Conservation (phyloP, 2,329 filamentous ascomycete species). For the Raffaelea arxii region DNA sequence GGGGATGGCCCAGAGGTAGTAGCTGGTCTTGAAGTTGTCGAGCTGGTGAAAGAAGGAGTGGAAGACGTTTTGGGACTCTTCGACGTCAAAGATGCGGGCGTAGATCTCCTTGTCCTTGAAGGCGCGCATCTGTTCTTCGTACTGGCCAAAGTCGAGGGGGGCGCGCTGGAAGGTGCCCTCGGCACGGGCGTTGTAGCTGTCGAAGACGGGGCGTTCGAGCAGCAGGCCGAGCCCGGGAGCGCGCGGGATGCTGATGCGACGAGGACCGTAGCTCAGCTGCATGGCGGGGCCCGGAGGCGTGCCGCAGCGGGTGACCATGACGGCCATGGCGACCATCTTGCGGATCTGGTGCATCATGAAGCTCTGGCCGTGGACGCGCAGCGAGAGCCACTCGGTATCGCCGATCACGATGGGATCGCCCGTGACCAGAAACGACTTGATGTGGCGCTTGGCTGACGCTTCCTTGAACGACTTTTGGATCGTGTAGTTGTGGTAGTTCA, state of each 20-base stretch:
- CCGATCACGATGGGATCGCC: conserved; percentile 70
- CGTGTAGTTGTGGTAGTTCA: conserved; percentile 97
- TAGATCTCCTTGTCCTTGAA: conserved; percentile 95
- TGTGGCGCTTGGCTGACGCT: conserved; percentile 77
- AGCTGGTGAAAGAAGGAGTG: conserved; percentile 72
- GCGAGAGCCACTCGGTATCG: conserved; percentile 87
- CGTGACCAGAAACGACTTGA: conserved; percentile 83
- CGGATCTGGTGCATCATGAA: conserved; percentile 99
- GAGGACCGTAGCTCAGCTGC: conserved; percentile 58
- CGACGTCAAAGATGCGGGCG: conserved; percentile 78
- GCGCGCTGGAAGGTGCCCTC: conserved; percentile 52
- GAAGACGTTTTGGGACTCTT: conserved; percentile 80
- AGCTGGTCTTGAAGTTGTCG: conserved; percentile 61
- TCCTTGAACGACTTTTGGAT: conserved; percentile 77
- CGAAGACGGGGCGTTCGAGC: conserved; percentile 85
- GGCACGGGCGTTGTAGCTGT: conserved; percentile 72
- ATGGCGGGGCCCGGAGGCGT: conserved; percentile 64
- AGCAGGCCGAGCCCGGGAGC: conserved; percentile 81
- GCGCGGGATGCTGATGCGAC: conserved; percentile 82
- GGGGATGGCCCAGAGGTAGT: conserved; percentile 67
- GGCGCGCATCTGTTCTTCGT: conserved; percentile 66
- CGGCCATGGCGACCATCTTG: conserved; percentile 95
- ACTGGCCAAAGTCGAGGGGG: conserved; percentile 68
- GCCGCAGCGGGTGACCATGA: conserved; percentile 75
- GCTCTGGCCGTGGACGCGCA: conserved; percentile 94